Base-by-base conservation (phyloP, 495 filamentous ascomycete genomes). In the Penicillium salamii region DNA sequence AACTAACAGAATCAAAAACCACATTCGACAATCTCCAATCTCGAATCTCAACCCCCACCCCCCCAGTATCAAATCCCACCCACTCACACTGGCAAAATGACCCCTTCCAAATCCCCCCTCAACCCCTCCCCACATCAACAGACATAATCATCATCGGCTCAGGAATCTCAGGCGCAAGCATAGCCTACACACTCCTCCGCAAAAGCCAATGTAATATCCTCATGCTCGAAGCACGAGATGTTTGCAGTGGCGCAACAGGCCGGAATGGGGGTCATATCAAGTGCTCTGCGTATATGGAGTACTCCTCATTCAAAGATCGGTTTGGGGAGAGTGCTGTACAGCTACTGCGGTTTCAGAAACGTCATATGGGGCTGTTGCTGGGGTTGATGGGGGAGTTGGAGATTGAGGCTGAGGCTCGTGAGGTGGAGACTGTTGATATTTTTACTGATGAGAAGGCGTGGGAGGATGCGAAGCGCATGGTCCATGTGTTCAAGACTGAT, bases 201-300 rank as follows among this genome's bases (percentile, higher is more conserved):
- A 65, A 33, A 32, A 7, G 29, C 29, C 29, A 5, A 8, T 5
- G 29, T 12, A 17, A 12, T 35, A n/a, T 35, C 29, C 74, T 89
- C 0, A 84, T 93, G 75, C 71, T 95, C 2, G 90, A 95, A 66
- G 88, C 88, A 5, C 75, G 88, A 42, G 83, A 88, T 64, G 81
- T 84, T 12, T 90, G 87, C 59, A 89, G 78, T 71, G 89, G 90
- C 12, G 90, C 89, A 15, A 93, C 90, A 1, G 89, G 89, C 0
- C 70, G 89, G 0, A 76, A 76, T 44, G 71, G 72, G 2, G 69
- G 69, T 0, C 69, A 73, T 46, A 63, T 70, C 0, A 32, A 32
- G 12, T 32, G 29, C 12, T 32, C 29, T 32, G 29, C 29, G 7
- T 32, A 32, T 32, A 7, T 69, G 66, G 5, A 42, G 15, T 42